These are phyloP conservation scores for Nicotiana otophora DNA, from an alignment of 257 asterid genomes.

Conservation along the genomic window DNA sequence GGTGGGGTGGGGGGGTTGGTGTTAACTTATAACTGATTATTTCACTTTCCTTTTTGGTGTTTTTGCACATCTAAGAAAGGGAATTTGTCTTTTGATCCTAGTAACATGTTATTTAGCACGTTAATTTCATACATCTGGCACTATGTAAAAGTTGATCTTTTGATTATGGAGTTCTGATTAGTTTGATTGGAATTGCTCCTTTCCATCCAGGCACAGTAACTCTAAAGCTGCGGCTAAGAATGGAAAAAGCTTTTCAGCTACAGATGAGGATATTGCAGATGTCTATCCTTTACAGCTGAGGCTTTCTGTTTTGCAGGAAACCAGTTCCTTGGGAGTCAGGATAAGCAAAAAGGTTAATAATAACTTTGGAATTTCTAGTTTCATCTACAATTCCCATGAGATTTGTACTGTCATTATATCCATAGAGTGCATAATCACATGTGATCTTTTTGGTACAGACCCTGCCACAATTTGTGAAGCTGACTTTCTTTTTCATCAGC, in stretches of 20 bases:
- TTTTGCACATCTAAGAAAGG: slow-evolving; percentile 4
- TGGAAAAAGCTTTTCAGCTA: slow-evolving; percentile 44
- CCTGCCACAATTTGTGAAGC: neutral
- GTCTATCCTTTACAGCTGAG: slow-evolving; percentile 86
- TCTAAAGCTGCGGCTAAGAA: slow-evolving; percentile 55
- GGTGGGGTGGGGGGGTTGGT: neutral
- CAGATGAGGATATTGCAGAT: slow-evolving; percentile 84
- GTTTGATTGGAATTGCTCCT: slow-evolving; percentile 6
- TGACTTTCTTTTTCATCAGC: neutral
- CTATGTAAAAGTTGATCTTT: neutral
- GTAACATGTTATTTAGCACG: neutral
- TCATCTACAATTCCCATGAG: slow-evolving; percentile 7
- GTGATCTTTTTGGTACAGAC: neutral
- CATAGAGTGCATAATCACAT: slow-evolving; percentile 5
- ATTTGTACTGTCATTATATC: slow-evolving; percentile 5
- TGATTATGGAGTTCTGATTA: slow-evolving; percentile 4
- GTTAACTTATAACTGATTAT: neutral
- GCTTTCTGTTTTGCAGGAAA: slow-evolving; percentile 65
- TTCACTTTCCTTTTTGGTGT: neutral
- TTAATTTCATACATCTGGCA: neutral
- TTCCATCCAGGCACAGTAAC: slow-evolving; percentile 74
- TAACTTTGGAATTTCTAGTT: slow-evolving; percentile 13
- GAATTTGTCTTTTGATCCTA: slow-evolving; percentile 8
- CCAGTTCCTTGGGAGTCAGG: slow-evolving; percentile 59
- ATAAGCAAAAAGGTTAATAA: slow-evolving; percentile 76